Evolutionary conservation across 495 filamentous ascomycete species (phyloP).

Genomic region (Delitschia confertaspora): DNA sequence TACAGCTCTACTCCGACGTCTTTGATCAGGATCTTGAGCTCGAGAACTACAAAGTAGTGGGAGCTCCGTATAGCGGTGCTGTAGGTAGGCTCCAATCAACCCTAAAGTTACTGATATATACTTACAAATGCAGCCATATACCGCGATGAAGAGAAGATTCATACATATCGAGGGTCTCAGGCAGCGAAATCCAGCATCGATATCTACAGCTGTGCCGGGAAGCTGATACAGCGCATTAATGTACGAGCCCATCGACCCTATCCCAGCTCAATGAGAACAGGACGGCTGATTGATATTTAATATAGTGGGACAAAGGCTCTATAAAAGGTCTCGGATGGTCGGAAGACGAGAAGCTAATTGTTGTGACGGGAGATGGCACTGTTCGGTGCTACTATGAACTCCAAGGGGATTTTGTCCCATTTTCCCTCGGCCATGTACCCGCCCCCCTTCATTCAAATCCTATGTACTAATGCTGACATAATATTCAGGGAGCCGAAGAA

Average conservation of each 20-base stretch:
- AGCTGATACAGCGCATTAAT: constrained; percentile 62
- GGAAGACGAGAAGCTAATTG: constrained; percentile 86
- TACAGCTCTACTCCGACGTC: constrained; percentile 80
- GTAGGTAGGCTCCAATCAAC: constrained; percentile 52
- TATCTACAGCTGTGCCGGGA: constrained; percentile 87
- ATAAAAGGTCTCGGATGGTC: constrained; percentile 93
- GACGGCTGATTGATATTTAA: constrained; percentile 26
- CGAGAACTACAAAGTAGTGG: constrained; percentile 86
- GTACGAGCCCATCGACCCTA: constrained; percentile 36
- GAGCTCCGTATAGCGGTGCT: constrained; percentile 91
- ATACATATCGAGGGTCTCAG: constrained; percentile 61
- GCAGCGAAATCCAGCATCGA: constrained; percentile 77
- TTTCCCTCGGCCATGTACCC: constrained; percentile 78
- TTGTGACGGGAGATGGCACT: constrained; percentile 80
- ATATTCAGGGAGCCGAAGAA: constrained; percentile 63
- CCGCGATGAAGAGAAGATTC: constrained; percentile 78
- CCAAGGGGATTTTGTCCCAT: constrained; percentile 89
- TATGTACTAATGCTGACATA: not conserved
- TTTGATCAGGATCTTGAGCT: constrained; percentile 89
- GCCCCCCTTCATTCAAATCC: not conserved
- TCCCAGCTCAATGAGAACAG: not conserved
- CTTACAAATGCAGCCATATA: constrained; percentile 57
- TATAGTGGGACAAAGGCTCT: constrained; percentile 79
- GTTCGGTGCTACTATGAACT: constrained; percentile 88
- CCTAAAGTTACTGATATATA: not conserved